Evolutionary conservation across 1,139 yeast genomes (phyloP), one percentile per base, ranked within the genome.

Genomic region (Yamadazyma kanchanaburiensis): DNA sequence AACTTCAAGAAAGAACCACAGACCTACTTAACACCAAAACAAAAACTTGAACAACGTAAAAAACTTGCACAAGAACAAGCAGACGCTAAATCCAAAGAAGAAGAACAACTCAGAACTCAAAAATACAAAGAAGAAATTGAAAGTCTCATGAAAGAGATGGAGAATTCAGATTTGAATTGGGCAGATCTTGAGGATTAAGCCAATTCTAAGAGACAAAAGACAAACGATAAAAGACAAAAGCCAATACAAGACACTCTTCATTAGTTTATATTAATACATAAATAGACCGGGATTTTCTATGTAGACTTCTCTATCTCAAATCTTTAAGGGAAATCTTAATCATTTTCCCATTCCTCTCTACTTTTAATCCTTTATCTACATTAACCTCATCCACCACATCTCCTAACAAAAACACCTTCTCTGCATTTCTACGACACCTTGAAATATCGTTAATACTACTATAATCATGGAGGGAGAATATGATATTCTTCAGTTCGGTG

Each of bases 141-240:
- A 20, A 50, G 49, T 22, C 49, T 62, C 49, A 49, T 61, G 25
- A 56, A 51, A 28, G 58, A 56, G 34, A 49, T 61, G 49, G 54
- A 49, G 22, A 50, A 51, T 32, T 48, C 52, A 13, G 43, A 53
- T 15, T 37, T 55, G 15, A 59, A 51, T 34, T 63, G 70, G 70
- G 70, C 70, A 7, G 48, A 44, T 29, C 30, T 43, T 14, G 45
- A 42, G 15, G 40, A 36, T 21, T 27, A 25, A 11, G 20, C 20
- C 9, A 18, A 18, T 18, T n/a, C n/a, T n/a, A n/a, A n/a, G n/a
- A n/a, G n/a, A n/a, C n/a, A n/a, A n/a, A n/a, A n/a, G n/a, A n/a
- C n/a, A n/a, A n/a, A n/a, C n/a, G n/a, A n/a, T n/a, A n/a, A n/a
- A n/a, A n/a, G n/a, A n/a, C n/a, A n/a, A n/a, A n/a, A n/a, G n/a